Conservation (phyloP, 2,329 filamentous ascomycete genomes). For the Drechslerella stenobrocha region DNA sequence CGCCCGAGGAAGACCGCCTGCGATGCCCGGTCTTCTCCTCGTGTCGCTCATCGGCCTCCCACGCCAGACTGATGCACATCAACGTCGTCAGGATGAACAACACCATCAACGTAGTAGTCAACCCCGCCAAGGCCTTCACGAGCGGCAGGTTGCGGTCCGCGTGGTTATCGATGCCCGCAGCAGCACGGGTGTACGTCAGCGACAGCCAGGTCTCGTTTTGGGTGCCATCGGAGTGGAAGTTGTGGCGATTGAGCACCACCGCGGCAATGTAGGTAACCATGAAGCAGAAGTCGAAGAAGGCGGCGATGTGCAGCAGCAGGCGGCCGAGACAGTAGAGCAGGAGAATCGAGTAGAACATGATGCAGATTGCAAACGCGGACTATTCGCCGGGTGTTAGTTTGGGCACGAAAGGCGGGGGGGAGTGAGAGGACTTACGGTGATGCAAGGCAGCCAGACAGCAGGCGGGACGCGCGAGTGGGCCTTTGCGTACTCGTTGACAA, state of each 20-base stretch:
- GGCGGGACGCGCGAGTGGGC: constrained; percentile 30
- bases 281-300: constrained; percentile 48
- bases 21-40: constrained; percentile 44
- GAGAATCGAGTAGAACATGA: constrained; percentile 40
- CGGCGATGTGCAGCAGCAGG: constrained; percentile 45
- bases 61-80: constrained; percentile 39
- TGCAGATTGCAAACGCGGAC: constrained; percentile 44
- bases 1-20: constrained; percentile 10
- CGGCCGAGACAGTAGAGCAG: constrained; percentile 47
- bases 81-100: constrained; percentile 39
- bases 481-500: constrained; percentile 43
- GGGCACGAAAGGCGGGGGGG: too few relatives aligned
- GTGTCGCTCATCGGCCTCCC: constrained; percentile 42
- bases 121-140: constrained; percentile 32
- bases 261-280: constrained; percentile 43
- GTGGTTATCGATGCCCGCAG: constrained; percentile 21
- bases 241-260: constrained; percentile 41
- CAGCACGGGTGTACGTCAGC: constrained; percentile 15
- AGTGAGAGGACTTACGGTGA: constrained; percentile 28
- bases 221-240: constrained; percentile 35
- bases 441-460: constrained; percentile 42
- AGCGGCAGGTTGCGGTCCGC: constrained; percentile 23
- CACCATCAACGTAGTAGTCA: constrained; percentile 42
- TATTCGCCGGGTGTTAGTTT: too few relatives aligned
- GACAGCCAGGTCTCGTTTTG: constrained; percentile 27